Evolutionary conservation across 108 stramenopile species (phyloP).

Genomic region (Asterionellopsis glacialis): DNA sequence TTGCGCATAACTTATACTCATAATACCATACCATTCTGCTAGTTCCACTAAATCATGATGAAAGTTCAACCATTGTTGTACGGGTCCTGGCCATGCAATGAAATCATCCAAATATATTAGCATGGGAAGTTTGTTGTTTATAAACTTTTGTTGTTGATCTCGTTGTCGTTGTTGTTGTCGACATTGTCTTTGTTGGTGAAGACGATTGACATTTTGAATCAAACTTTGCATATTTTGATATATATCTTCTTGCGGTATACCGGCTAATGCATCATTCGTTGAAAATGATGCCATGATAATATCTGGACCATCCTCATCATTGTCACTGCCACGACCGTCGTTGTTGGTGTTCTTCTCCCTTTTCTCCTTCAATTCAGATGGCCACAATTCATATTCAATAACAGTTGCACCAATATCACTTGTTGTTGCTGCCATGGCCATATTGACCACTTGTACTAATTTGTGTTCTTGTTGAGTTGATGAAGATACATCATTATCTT

Average conservation of each 20-base stretch:
- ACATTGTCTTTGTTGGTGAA: no score
- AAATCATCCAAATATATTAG: background rate
- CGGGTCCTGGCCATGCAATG: background rate
- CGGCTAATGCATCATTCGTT: background rate
- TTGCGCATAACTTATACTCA: background rate
- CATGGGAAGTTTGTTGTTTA: no score
- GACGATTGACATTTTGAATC: background rate
- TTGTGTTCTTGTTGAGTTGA: no score
- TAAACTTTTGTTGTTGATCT: background rate
- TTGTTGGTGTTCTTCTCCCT: no score
- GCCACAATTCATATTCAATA: background rate
- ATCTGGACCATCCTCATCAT: no score
- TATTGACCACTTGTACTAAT: background rate
- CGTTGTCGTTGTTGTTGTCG: background rate
- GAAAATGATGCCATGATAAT: background rate
- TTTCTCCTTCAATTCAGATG: background rate
- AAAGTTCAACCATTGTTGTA: background rate
- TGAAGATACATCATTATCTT: no score
- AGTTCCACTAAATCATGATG: background rate
- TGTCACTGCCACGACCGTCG: no score
- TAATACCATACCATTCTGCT: background rate
- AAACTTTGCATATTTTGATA: background rate
- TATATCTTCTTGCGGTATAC: background rate
- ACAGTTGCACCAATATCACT: constrained; percentile 2
- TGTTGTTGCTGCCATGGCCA: background rate